phyloP scores from a whole-genome alignment of 176 grass and related monocot genomes.

The Triticum urartu region DNA sequence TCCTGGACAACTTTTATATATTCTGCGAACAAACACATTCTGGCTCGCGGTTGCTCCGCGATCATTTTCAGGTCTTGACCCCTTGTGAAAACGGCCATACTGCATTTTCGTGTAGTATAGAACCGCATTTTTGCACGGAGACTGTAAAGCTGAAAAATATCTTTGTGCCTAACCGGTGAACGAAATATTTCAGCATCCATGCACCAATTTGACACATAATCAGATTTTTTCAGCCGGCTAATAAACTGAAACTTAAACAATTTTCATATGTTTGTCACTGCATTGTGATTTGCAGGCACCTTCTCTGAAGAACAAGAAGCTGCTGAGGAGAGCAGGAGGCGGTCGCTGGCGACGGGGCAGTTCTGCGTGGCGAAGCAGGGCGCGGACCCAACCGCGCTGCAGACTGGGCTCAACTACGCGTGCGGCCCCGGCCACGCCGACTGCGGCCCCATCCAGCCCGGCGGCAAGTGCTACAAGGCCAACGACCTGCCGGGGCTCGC shows the following conservation, averaged over 20 bases:
- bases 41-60: background rate
- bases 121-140: background rate
- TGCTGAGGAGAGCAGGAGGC: conserved; percentile 16
- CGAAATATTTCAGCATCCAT: background rate
- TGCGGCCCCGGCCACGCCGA: conserved; percentile 71
- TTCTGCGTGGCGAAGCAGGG: conserved; percentile 72
- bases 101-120: no score
- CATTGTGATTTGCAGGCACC: conserved; percentile 15
- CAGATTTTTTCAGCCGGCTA: no score
- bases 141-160: background rate
- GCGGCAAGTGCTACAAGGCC: conserved; percentile 63
- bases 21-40: conserved; percentile 2
- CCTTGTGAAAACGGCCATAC: background rate
- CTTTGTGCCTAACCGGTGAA: no score
- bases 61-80: background rate
- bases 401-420: conserved; percentile 64
- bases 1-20: background rate
- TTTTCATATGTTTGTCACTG: background rate
- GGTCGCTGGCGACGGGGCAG: conserved; percentile 33
- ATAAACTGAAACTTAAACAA: background rate
- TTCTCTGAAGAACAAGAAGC: background rate
- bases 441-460: conserved; percentile 68
- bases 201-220: background rate
- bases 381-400: conserved; percentile 56
- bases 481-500: conserved; percentile 66